Conservation (phyloP, 148 eudicot species). For the Hydrangea macrophylla region DNA sequence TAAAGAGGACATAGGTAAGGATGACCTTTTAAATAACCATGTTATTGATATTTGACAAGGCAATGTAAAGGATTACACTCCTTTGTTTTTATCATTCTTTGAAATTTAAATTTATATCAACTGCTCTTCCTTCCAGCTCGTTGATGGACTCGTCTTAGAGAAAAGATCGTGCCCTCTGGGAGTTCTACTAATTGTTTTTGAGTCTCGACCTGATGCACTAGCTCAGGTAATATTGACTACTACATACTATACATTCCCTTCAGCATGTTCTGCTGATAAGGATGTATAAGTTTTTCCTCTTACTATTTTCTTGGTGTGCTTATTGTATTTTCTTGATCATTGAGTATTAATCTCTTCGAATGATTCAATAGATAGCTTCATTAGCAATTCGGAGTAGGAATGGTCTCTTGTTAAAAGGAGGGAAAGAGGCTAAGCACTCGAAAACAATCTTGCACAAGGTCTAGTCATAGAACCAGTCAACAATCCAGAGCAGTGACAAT, state of each 20-base stretch:
- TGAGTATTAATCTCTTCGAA: not conserved
- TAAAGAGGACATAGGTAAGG: constrained; percentile 71
- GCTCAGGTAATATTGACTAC: constrained; percentile 56
- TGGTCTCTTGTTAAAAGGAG: constrained; percentile 92
- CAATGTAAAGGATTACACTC: not conserved
- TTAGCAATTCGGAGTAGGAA: constrained; percentile 89
- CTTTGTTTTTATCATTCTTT: not conserved
- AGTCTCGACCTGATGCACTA: constrained; percentile 91
- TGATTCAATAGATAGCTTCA: constrained; percentile 69
- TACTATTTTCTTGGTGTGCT: not conserved
- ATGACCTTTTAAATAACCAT: not conserved
- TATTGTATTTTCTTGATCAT: constrained; percentile 5
- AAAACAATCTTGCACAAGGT: constrained; percentile 90
- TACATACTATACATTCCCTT: not conserved
- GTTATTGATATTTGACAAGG: not conserved
- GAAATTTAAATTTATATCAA: not conserved
- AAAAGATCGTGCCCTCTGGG: constrained; percentile 81
- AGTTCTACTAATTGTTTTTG: constrained; percentile 76
- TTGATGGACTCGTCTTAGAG: constrained; percentile 74
- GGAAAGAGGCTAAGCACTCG: constrained; percentile 84
- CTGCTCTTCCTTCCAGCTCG: constrained; percentile 44
- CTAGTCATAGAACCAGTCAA: constrained; percentile 1
- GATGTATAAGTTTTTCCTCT: not conserved
- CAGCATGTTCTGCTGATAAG: not conserved
- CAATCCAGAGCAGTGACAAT: too few relatives aligned